These are phyloP conservation scores for Kazachstania taianensis DNA, from an alignment of 805 yeast species.

Conservation along the genomic window DNA sequence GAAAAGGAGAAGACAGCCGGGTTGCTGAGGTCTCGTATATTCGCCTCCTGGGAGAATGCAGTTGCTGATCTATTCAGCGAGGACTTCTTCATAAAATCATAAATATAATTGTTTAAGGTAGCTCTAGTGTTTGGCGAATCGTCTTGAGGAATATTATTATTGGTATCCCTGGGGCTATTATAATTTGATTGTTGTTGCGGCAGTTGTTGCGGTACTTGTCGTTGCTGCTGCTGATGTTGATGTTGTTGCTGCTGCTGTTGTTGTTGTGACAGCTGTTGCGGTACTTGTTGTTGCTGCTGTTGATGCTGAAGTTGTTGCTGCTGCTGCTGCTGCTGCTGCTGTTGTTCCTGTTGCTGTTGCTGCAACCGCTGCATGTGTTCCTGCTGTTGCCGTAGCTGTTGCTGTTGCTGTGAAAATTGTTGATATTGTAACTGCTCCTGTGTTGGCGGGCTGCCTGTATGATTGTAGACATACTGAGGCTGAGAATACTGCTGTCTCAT, in stretches of 20 bases:
- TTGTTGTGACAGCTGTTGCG: not conserved
- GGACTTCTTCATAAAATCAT: slow-evolving; percentile 73
- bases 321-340: not conserved
- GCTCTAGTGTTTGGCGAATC: slow-evolving; percentile 1
- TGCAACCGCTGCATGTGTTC: too few relatives aligned
- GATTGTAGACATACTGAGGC: too few relatives aligned
- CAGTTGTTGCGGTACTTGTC: not conserved
- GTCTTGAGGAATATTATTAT: not conserved
- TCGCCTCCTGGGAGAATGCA: slow-evolving; percentile 67
- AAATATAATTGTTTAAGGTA: slow-evolving; percentile 57
- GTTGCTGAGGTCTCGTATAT: slow-evolving; percentile 33
- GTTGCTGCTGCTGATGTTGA: not conserved
- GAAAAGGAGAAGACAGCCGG: slow-evolving; percentile 7
- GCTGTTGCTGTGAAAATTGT: slow-evolving; percentile 1
- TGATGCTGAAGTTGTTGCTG: slow-evolving; percentile 1
- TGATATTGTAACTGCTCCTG: too few relatives aligned
- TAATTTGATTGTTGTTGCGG: not conserved
- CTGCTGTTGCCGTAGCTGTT: not conserved
- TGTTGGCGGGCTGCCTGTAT: too few relatives aligned
- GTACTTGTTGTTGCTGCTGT: not conserved
- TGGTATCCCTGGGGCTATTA: not conserved
- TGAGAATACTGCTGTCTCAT: too few relatives aligned
- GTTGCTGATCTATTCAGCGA: slow-evolving; percentile 62
- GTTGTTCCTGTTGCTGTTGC: not conserved
- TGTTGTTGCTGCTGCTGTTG: slow-evolving; percentile 1